phyloP scores from a whole-genome alignment of 1,284 basidiomycete genomes.

The Dichomitus squalens region DNA sequence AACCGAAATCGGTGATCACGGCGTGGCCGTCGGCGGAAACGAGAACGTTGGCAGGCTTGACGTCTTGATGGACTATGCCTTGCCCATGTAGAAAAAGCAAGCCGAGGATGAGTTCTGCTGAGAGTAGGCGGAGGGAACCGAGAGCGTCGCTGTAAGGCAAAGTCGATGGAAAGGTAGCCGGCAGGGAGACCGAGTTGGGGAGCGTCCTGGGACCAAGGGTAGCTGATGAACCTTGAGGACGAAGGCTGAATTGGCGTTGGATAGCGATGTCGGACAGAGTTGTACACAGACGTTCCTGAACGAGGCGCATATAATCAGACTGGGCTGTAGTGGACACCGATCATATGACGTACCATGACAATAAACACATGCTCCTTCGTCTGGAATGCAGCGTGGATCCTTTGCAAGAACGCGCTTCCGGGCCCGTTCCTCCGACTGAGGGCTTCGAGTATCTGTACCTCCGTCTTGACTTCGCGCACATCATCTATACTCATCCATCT shows the following conservation, averaged over 20 bases:
- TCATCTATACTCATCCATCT: conserved; percentile 16
- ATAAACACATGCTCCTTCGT: conserved; percentile 20
- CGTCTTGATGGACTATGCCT: conserved; percentile 64
- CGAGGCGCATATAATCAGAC: background rate
- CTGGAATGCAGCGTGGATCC: conserved; percentile 13
- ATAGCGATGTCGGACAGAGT: conserved; percentile 18
- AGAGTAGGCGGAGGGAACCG: conserved; percentile 14
- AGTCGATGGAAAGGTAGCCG: conserved; percentile 15
- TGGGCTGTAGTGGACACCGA: background rate
- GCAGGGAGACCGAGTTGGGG: conserved; percentile 14
- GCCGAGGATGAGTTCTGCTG: conserved; percentile 20
- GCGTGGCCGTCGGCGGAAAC: conserved; percentile 51
- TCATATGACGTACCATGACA: conserved; percentile 11
- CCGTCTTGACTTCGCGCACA: conserved; percentile 15
- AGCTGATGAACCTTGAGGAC: background rate
- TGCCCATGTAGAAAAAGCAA: conserved; percentile 30
- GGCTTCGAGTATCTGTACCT: conserved; percentile 14
- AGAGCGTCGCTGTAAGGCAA: conserved; percentile 14
- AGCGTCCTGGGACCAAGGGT: background rate
- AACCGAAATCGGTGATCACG: conserved; percentile 65
- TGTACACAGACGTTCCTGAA: conserved; percentile 17
- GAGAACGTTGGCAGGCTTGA: conserved; percentile 70
- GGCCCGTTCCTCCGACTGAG: background rate
- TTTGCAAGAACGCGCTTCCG: conserved; percentile 15
- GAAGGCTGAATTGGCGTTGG: conserved; percentile 13